Evolutionary conservation across 2,329 filamentous ascomycete genomes (phyloP).

Genomic region (Achaetomium macrosporum): DNA sequence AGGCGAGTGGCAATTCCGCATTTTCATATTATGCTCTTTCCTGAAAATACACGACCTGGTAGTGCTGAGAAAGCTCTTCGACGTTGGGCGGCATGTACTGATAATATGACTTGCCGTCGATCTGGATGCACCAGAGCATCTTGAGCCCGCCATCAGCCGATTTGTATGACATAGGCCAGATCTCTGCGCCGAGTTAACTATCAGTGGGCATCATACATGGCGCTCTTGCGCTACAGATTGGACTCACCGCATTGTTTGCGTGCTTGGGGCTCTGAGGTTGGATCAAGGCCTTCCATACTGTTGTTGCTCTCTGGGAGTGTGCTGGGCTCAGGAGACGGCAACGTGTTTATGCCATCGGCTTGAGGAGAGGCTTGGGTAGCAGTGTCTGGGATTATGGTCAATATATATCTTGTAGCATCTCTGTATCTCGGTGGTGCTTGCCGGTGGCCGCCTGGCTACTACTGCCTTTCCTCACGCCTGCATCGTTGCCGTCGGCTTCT

Average conservation of each 20-base stretch:
- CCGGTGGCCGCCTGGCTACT: background rate
- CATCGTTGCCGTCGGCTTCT: background rate
- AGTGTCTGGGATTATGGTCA: too few species aligned
- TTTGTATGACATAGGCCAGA: background rate
- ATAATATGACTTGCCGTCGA: background rate
- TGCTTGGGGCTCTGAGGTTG: background rate
- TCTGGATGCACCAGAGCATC: slow-evolving; percentile 2
- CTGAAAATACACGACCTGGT: slow-evolving; percentile 1
- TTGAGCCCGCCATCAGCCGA: background rate
- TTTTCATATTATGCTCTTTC: background rate
- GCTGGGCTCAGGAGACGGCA: background rate
- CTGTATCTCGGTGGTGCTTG: background rate
- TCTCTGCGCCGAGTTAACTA: background rate
- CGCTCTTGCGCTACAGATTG: too few species aligned
- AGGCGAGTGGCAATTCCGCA: too few species aligned
- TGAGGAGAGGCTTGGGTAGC: too few species aligned
- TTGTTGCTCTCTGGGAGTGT: background rate
- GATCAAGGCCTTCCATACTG: background rate
- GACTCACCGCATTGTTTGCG: slow-evolving; percentile 2
- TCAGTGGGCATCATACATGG: background rate
- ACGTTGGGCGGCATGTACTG: background rate
- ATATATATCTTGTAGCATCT: too few species aligned
- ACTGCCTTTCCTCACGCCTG: background rate
- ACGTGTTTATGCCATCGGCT: too few species aligned
- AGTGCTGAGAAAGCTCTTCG: background rate